Evolutionary conservation across 2,329 filamentous ascomycete genomes (phyloP).

Genomic region (Plectosphaerella sp.): DNA sequence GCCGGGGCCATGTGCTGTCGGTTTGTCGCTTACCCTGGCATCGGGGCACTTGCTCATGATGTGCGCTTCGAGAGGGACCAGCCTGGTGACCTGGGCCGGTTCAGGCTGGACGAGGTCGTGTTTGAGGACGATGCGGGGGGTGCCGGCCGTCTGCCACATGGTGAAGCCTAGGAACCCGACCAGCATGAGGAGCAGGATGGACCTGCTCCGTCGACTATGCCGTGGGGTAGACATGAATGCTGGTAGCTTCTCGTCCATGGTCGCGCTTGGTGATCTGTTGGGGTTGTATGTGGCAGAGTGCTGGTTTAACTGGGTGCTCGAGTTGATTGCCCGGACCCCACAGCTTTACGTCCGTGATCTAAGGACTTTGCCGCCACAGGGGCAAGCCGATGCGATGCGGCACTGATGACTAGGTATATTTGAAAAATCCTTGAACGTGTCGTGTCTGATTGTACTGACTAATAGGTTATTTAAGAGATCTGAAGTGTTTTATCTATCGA

Average conservation of each 20-base stretch:
- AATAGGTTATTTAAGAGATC: too few species aligned
- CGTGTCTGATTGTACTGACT: too few species aligned
- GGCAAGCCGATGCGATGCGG: too few species aligned
- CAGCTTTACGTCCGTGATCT: too few species aligned
- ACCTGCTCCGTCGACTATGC: slow-evolving; percentile 3
- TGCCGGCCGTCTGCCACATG: slow-evolving; percentile 2
- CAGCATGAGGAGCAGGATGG: slow-evolving; percentile 2
- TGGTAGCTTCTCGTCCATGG: slow-evolving; percentile 13
- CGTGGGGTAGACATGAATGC: not conserved
- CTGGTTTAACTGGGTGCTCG: too few species aligned
- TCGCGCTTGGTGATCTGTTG: not conserved
- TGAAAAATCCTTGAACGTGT: too few species aligned
- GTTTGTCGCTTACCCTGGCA: slow-evolving; percentile 50
- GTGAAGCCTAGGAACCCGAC: slow-evolving; percentile 5
- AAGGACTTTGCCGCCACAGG: too few species aligned
- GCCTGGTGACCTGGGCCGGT: slow-evolving; percentile 12
- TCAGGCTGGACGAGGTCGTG: not conserved
- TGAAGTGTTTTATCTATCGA: too few species aligned
- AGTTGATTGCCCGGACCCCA: too few species aligned
- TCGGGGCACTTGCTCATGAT: slow-evolving; percentile 98
- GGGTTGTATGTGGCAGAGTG: too few species aligned
- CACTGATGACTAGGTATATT: too few species aligned
- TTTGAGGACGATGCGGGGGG: not conserved
- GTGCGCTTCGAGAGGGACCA: slow-evolving; percentile 83
- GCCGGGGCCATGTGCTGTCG: not conserved